Evolutionary conservation across 23 red algal species (phyloP), one percentile per base, ranked within the genome.

Genomic region (Gracilaria domingensis): DNA sequence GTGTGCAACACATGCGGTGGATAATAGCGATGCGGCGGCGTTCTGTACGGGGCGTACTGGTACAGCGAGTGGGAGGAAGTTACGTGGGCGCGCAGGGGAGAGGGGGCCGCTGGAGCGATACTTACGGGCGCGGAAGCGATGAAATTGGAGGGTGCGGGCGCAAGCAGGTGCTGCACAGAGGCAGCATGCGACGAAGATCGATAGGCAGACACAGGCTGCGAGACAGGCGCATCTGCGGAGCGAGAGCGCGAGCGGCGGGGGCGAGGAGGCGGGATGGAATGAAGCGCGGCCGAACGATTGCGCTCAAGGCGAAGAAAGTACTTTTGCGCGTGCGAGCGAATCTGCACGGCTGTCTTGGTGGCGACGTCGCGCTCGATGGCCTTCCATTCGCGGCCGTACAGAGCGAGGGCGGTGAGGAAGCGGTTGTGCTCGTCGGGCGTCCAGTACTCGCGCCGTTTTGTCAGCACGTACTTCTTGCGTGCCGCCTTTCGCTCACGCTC

Each of bases 371-470:
- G 81, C 60, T 97, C 85, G 24, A 97, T 97, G 37, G 91, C 85
- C 39, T 97, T 97, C 95, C 95, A 97, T 55, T 97, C 89, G 40
- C 95, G 90, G n/a, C 95, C 95, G 81, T 91, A 90, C 28, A 83
- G 67, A 56, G 82, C 80, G 18, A 97, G 85, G 21, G 91, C 95
- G 61, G 73, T 88, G 51, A 97, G 60, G 71, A 97, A 97, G 62
- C 89, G 83, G 18, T 83, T 79, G 87, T 97, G 95, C 65, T 97
- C 95, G 33, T 93, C 95, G 48, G 71, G 39, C 7, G 95, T 97
- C 95, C 95, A 97, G 88, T 97, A 97, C 28, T 88, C 95, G 34
- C 95, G 84, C 8, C 89, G 87, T 57, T 97, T 92, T 25, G 95
- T 97, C 16, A 94, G 77, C n/a, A 97, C 91, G 74, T 97, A 97